Percentiles rank a stretch among this genome's conserved stretches.
Conservation (phyloP, 1,139 yeast genomes). For the Saccharomyces pastorianus region DNA sequence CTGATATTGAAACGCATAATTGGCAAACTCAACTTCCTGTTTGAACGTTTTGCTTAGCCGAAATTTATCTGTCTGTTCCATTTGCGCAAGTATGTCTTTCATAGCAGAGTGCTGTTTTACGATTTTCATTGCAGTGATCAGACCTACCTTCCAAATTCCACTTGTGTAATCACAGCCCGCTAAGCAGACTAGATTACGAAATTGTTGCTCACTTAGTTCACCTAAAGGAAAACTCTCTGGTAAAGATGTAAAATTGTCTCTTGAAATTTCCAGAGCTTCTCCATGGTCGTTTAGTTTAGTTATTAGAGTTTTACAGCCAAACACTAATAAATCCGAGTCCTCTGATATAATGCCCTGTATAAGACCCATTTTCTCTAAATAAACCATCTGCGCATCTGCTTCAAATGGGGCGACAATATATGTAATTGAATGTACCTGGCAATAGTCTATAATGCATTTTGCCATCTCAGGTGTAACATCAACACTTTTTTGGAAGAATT, state of each 20-base stretch:
- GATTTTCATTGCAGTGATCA: conserved; percentile 60
- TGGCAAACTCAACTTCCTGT: conserved; percentile 55
- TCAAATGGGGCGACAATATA: conserved; percentile 95
- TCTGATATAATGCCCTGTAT: conserved; percentile 86
- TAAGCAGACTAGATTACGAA: conserved; percentile 70
- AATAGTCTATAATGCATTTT: conserved; percentile 63
- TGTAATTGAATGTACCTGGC: conserved; percentile 47
- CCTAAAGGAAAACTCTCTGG: conserved; percentile 38
- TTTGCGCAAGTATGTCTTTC: conserved; percentile 46
- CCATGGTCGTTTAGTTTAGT: conserved; percentile 76
- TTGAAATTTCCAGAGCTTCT: conserved; percentile 56
- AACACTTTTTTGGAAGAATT: conserved; percentile 64
- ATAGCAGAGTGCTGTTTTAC: conserved; percentile 45
- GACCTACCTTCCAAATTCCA: conserved; percentile 74
- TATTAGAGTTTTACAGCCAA: conserved; percentile 68
- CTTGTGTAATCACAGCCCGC: conserved; percentile 93
- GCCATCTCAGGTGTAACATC: conserved; percentile 89
- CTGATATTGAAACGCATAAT: conserved; percentile 73
- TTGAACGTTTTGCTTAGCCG: conserved; percentile 49
- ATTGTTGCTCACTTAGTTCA: conserved; percentile 44
- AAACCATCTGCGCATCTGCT: conserved; percentile 95
- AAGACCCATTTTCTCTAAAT: conserved; percentile 60
- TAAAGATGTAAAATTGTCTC: conserved; percentile 41
- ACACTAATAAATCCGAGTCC: conserved; percentile 83
- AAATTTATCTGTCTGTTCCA: conserved; percentile 52